Evolutionary conservation across 768 basidiomycete species (phyloP).

Genomic region (Hericium alpestre): DNA sequence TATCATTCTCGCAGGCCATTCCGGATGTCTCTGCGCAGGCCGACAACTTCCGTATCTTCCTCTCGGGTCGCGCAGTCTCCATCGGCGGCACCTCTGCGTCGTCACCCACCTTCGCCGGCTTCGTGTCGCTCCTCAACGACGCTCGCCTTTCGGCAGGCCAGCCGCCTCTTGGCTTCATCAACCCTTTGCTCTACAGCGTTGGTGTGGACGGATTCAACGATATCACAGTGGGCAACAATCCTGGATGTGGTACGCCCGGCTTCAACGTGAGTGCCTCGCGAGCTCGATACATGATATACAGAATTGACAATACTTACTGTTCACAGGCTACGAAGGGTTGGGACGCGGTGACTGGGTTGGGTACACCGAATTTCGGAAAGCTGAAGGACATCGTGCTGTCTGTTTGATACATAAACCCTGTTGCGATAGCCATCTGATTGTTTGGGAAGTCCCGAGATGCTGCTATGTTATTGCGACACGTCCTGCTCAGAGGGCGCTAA

Average conservation of each 20-base stretch:
- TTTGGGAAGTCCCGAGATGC: too few species aligned
- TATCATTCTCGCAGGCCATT: slow-evolving; percentile 26
- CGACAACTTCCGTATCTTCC: slow-evolving; percentile 32
- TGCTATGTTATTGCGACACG: too few species aligned
- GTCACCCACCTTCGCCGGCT: slow-evolving; percentile 45
- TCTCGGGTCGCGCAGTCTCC: slow-evolving; percentile 21
- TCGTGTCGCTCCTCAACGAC: slow-evolving; percentile 38
- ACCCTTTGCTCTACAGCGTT: slow-evolving; percentile 47
- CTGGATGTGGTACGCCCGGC: slow-evolving; percentile 52
- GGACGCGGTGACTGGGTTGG: slow-evolving; percentile 24
- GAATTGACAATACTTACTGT: neutral
- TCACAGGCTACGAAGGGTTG: slow-evolving; percentile 39
- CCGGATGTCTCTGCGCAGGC: slow-evolving; percentile 55
- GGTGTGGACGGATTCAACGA: slow-evolving; percentile 40
- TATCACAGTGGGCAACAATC: slow-evolving; percentile 45
- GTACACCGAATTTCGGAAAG: slow-evolving; percentile 23
- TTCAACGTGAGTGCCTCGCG: slow-evolving; percentile 41
- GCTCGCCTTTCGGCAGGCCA: slow-evolving; percentile 35
- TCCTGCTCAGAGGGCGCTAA: too few species aligned
- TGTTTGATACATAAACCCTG: slow-evolving; percentile 11
- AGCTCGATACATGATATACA: slow-evolving; percentile 5
- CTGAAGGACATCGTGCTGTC: slow-evolving; percentile 18
- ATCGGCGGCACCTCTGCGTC: slow-evolving; percentile 52
- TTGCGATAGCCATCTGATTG: too few species aligned
- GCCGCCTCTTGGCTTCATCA: slow-evolving; percentile 52